Evolutionary conservation across 495 filamentous ascomycete species (phyloP).

Genomic region (Talaromyces thailandensis): DNA sequence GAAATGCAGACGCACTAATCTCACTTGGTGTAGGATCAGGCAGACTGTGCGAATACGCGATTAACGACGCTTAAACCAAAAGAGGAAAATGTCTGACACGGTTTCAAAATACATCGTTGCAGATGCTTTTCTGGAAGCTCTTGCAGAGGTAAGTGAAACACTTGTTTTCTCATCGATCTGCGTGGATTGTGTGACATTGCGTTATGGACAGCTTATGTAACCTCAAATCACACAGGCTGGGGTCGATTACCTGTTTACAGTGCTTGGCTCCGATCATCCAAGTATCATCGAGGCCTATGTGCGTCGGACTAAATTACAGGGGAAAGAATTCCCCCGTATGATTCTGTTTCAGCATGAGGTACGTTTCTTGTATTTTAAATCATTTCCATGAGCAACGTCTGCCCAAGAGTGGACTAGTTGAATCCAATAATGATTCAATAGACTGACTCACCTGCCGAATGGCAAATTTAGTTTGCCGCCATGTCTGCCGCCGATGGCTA

Average conservation of each 20-base stretch:
- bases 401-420: background rate
- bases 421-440: too few species aligned
- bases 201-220: background rate
- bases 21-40: background rate
- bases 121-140: conserved; percentile 11
- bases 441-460: background rate
- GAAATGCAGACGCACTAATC: background rate
- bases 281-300: conserved; percentile 19
- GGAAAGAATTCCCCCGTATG: conserved; percentile 17
- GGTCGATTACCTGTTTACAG: conserved; percentile 15
- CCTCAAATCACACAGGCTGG: conserved; percentile 9
- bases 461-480: conserved; percentile 13
- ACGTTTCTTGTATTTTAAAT: background rate
- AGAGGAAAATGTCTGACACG: background rate
- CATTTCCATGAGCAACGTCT: background rate
- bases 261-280: conserved; percentile 17
- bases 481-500: conserved; percentile 22
- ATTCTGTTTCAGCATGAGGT: conserved; percentile 22
- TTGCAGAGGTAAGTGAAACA: conserved; percentile 8
- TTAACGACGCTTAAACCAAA: background rate
- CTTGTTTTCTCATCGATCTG: background rate
- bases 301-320: conserved; percentile 12
- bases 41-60: background rate
- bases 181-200: background rate
- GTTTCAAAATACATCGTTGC: conserved; percentile 7